phyloP scores from a whole-genome alignment of 352 stramenopile genomes.

The Globisporangium recalcitrans region DNA sequence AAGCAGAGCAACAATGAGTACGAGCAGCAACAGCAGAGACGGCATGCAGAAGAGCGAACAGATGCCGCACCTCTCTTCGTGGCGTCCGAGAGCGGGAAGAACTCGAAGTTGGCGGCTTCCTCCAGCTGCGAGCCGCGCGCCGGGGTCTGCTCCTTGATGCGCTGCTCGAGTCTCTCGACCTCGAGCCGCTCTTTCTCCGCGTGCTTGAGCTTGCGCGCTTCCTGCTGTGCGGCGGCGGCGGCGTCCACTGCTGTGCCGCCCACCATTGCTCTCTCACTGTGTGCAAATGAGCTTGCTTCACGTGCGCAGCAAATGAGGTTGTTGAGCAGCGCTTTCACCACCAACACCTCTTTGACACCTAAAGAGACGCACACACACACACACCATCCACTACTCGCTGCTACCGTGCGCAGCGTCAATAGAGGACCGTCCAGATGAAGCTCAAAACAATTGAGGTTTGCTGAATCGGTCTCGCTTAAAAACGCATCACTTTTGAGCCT shows the following conservation, averaged over 20 bases:
- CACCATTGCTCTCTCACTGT: not conserved
- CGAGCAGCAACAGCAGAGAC: not conserved
- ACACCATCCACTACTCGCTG: not conserved
- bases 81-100: slow-evolving; percentile 80
- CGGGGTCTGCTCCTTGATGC: slow-evolving; percentile 67
- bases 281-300: not conserved
- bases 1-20: not conserved
- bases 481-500: not conserved
- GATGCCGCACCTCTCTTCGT: slow-evolving; percentile 39
- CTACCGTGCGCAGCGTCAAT: not conserved
- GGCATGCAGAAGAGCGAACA: not conserved
- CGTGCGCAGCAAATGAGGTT: not conserved
- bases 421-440: not conserved
- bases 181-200: slow-evolving; percentile 72
- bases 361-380: slow-evolving; percentile 1
- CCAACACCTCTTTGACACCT: not conserved
- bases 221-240: slow-evolving; percentile 18
- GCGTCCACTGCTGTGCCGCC: not conserved
- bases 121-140: slow-evolving; percentile 74
- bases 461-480: no score
- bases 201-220: slow-evolving; percentile 51
- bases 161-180: slow-evolving; percentile 52
- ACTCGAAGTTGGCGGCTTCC: slow-evolving; percentile 73
- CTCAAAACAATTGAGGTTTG: not conserved
- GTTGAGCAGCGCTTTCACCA: not conserved